phyloP scores from a whole-genome alignment of 345 rosid species.

The Heritiera fomes region DNA sequence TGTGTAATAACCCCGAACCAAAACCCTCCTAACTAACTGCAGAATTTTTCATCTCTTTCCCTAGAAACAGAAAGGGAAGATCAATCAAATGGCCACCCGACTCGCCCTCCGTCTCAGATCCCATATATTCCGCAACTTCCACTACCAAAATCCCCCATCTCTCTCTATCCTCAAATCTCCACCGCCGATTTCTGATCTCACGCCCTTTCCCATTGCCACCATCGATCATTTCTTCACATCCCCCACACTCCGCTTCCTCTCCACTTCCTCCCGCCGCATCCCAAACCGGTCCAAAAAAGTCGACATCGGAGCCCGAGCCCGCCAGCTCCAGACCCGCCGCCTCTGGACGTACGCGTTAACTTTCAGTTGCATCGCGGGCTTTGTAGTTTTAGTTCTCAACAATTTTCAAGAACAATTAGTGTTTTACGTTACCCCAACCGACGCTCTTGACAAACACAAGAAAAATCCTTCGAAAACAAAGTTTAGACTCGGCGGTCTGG shows the following conservation, averaged over 20 bases:
- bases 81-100: slow-evolving; percentile 53
- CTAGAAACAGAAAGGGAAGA: slow-evolving; percentile 2
- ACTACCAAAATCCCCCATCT: slow-evolving; percentile 24
- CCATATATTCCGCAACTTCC: slow-evolving; percentile 35
- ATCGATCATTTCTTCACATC: neutral
- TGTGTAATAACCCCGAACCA: neutral
- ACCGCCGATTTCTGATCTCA: slow-evolving; percentile 29
- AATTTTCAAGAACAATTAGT: slow-evolving; percentile 87
- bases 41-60: slow-evolving; percentile 16
- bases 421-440: slow-evolving; percentile 80
- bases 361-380: slow-evolving; percentile 85
- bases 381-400: slow-evolving; percentile 76
- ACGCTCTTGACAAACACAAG: slow-evolving; percentile 74
- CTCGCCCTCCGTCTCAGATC: slow-evolving; percentile 56
- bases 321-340: slow-evolving; percentile 94
- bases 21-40: slow-evolving; percentile 8
- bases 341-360: slow-evolving; percentile 87
- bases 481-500: slow-evolving; percentile 85
- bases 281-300: slow-evolving; percentile 60
- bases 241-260: slow-evolving; percentile 54
- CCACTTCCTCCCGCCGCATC: slow-evolving; percentile 54
- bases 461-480: slow-evolving; percentile 62
- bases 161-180: slow-evolving; percentile 33
- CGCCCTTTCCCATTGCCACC: slow-evolving; percentile 27
- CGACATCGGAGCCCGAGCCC: slow-evolving; percentile 82